Base-by-base conservation (phyloP, 139 green algal species). In the Volvox reticuliferus region DNA sequence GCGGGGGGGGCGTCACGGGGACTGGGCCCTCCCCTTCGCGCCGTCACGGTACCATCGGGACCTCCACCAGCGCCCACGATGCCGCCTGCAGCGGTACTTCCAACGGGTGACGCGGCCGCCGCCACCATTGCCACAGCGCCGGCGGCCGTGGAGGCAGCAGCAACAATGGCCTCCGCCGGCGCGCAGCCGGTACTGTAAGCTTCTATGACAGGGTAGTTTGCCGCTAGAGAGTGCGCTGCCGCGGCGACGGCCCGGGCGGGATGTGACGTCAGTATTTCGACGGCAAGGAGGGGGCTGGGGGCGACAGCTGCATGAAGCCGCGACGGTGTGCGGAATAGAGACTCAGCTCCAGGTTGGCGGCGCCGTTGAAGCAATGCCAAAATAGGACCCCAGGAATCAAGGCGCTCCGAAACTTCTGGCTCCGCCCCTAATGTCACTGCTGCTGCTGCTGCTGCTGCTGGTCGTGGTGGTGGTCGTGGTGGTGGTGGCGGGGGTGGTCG, bases 381-480 rank as follows among this genome's bases (percentile, higher is more conserved):
- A 0, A 55, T 30, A 20, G 75, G 71, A 30, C 71, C 32, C 71
- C 26, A 79, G 71, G 21, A 2, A 55, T 55, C 5, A 55, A 9
- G 44, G 44, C 44, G 5, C 44, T 55, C 44, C 44, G 44, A 55
- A 24, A 28, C 65, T 73, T 73, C 65, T 73, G 12, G 2, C 24
- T 30, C 65, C 65, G 78, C 36, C 32, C 20, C 36, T 65, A 44
- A 12, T 67, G 78, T 1, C 37, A 0, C 36, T 32, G 35, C 1
- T 67, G 78, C 26, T 73, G 44, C 26, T 85, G 79, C 79, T 85
- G 20, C 44, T 69, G 79, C 44, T 69, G 44, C 26, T 85, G 44
- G n/a, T n/a, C n/a, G n/a, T n/a, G n/a, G n/a, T n/a, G 44, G 9
- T 9, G 44, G 44, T 9, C 5, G 44, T 55, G 44, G 44, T 9